Evolutionary conservation across 805 yeast genomes (phyloP), one percentile per base, ranked within the genome.

Genomic region (Barnettozyma botsteinii): DNA sequence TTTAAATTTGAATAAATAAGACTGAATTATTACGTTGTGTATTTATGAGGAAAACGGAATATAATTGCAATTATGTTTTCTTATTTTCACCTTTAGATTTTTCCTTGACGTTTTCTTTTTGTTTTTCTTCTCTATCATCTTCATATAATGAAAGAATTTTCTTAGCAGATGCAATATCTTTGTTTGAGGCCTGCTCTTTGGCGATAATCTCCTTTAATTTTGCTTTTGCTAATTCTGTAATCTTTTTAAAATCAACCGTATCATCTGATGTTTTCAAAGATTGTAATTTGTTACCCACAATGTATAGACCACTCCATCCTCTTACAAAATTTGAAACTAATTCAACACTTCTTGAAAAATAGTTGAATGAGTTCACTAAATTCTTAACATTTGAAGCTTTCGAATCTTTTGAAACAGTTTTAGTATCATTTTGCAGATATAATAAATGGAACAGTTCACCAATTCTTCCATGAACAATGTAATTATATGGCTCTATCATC

Each of bases 331-430:
- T 65, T 33, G 81, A 83, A 52, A 86, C 79, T 28, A 89, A 66
- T 59, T 93, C 98, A 6, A 87, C 79, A 8, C 88, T 64, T 48
- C 94, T 73, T 39, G 81, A 62, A 48, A 75, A 83, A 53, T 77
- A 72, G 50, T 79, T 66, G 12, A 62, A 60, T 14, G 49, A 40
- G 8, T 38, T 38, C 20, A 38, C 34, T 25, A 54, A 38, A 13
- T 31, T 30, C 24, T 41, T 7, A 26, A 11, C n/a, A 35, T 35
- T 33, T 18, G 40, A 15, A 10, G 14, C 5, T 22, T 33, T 31
- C 3, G n/a, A 14, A 4, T 30, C 35, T 4, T 43, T 35, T 12
- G 43, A n/a, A n/a, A n/a, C n/a, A n/a, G n/a, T 5, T 8, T 13
- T 19, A 7, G 8, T 31, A 7, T 31, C 37, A 36, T 37, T 30